Evolutionary conservation across 108 stramenopile species (phyloP), one percentile per base, ranked within the genome.

Genomic region (Skeletonema menzelii): DNA sequence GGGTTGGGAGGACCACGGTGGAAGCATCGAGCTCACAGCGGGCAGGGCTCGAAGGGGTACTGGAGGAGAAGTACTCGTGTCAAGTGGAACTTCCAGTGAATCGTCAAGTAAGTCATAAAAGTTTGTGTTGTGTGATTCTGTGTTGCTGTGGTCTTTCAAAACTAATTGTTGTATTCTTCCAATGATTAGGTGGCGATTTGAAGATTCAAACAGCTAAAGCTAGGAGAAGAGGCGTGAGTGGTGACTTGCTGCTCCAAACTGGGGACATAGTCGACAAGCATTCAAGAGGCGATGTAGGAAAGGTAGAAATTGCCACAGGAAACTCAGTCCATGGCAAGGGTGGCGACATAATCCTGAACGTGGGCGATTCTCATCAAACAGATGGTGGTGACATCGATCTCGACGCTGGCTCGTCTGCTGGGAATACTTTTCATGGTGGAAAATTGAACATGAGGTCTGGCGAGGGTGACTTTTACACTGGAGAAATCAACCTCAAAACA

Each of bases 201-300:
- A 31, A 27, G 40, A 47, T 66, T 22, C 31, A 30, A 46, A 30
- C 65, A 28, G 40, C 28, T 27, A 27, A 66, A 14, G 65, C 65
- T 47, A 27, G 65, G 27, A 31, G 8, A 26, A 31, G 42, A 55
- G 65, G 65, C 8, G 65, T 47, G 42, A 46, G 42, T 27, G 65
- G 65, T 6, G 65, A 49, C 26, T n/a, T 66, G 49, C 31, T 30
- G 12, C 31, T 66, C 27, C 30, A 30, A 22, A 66, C 65, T 47
- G 75, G 75, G 19, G 67, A 76, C 59, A 62, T 64, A 15, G 37
- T 22, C 22, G 44, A 67, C 15, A 38, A 61, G 5, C 59, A 65
- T 56, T 44, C 56, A 59, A 62, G 35, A 27, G 30, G 42, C 5
- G 44, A 59, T 26, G 20, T 40, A 22, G 65, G 65, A 31, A 67